These are phyloP conservation scores for Austroboletus eburneus DNA, from an alignment of 768 basidiomycete genomes.

Conservation along the genomic window DNA sequence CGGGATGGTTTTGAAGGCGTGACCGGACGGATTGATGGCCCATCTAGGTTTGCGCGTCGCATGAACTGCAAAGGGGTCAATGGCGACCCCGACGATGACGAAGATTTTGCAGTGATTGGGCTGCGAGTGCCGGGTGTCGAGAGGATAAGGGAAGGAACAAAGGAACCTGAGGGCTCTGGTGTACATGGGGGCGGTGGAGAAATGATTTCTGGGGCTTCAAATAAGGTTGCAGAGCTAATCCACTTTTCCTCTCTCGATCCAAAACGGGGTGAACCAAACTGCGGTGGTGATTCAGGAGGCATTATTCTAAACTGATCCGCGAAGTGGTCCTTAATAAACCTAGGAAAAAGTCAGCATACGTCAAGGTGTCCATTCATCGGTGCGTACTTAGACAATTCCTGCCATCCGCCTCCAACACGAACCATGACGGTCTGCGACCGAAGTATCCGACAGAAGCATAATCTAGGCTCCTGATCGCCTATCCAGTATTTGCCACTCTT, in stretches of 20 bases:
- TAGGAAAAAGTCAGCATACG: conserved; percentile 28
- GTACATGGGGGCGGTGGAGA: conserved; percentile 49
- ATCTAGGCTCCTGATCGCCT: conserved; percentile 82
- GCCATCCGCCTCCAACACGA: conserved; percentile 92
- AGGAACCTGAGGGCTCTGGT: conserved; percentile 58
- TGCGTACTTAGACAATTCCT: conserved; percentile 82
- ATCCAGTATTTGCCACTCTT: conserved; percentile 97
- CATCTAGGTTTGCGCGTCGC: conserved; percentile 66
- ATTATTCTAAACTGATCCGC: conserved; percentile 77
- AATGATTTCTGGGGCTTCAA: conserved; percentile 47
- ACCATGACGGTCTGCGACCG: conserved; percentile 95
- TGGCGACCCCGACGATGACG: conserved; percentile 66
- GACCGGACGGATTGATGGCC: conserved; percentile 46
- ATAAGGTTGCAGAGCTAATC: conserved; percentile 75
- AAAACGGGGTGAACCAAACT: conserved; percentile 36
- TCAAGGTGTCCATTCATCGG: background rate
- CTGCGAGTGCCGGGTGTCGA: conserved; percentile 45
- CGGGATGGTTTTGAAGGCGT: conserved; percentile 65
- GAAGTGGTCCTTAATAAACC: conserved; percentile 85
- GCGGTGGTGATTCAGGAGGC: conserved; percentile 56
- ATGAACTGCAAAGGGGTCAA: conserved; percentile 82
- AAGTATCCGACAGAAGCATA: conserved; percentile 89
- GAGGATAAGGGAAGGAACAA: conserved; percentile 65
- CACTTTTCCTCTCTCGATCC: conserved; percentile 65
- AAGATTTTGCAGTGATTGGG: conserved; percentile 44